These are phyloP conservation scores for Umbelopsis ramanniana DNA, from an alignment of 192 early-diverging fungal genomes.

Conservation along the genomic window DNA sequence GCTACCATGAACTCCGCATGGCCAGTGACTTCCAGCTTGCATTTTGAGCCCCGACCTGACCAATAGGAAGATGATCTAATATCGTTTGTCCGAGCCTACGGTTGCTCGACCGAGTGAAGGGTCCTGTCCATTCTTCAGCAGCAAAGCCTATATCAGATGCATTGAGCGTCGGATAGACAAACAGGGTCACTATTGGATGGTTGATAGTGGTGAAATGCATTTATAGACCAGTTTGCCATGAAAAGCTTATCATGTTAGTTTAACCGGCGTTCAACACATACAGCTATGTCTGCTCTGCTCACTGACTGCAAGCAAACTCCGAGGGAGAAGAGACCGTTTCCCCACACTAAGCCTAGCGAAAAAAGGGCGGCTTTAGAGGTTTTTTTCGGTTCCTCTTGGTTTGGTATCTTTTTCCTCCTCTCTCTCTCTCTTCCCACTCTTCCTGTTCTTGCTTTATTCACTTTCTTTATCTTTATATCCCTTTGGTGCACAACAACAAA, in stretches of 20 bases:
- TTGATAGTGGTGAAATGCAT: background rate
- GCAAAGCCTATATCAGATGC: background rate
- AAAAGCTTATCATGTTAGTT: background rate
- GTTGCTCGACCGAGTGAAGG: background rate
- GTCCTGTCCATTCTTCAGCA: background rate
- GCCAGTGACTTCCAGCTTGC: background rate
- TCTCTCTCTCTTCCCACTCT: slow-evolving; percentile 17
- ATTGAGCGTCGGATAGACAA: background rate
- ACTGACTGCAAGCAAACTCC: background rate
- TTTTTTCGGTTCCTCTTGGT: slow-evolving; percentile 14
- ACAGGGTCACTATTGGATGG: background rate
- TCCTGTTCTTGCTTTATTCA: slow-evolving; percentile 14
- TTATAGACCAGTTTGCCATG: background rate
- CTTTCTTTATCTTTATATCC: slow-evolving; percentile 17
- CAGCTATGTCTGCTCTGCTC: background rate
- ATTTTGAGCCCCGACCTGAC: slow-evolving; percentile 4
- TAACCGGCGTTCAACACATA: background rate
- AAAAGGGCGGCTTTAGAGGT: background rate
- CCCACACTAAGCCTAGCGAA: slow-evolving; percentile 19
- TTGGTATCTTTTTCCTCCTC: slow-evolving; percentile 5
- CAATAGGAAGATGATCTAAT: slow-evolving; percentile 7
- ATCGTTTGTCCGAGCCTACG: slow-evolving; percentile 20
- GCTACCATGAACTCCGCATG: background rate
- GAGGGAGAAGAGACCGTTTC: slow-evolving; percentile 11
- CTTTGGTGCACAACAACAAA: background rate